Conservation (phyloP, 768 basidiomycete genomes). For the Hygrophoropsis aurantiaca region DNA sequence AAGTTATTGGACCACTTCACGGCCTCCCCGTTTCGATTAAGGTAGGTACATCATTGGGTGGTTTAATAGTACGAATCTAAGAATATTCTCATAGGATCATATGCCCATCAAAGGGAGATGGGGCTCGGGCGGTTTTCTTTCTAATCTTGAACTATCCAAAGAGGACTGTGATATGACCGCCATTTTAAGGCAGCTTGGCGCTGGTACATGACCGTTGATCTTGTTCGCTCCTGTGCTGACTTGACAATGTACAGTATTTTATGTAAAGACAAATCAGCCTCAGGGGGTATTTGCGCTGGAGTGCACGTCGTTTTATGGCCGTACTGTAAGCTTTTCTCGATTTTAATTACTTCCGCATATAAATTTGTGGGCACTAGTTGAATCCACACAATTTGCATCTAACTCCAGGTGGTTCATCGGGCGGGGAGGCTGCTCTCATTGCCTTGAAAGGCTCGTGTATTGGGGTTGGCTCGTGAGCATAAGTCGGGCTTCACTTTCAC, state of each 20-base stretch:
- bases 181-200: conserved; percentile 35
- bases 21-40: conserved; percentile 34
- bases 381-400: conserved; percentile 40
- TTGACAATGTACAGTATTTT: conserved; percentile 30
- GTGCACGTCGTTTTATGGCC: conserved; percentile 24
- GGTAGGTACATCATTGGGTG: conserved; percentile 13
- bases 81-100: conserved; percentile 29
- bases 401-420: conserved; percentile 44
- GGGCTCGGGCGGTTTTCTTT: conserved; percentile 32
- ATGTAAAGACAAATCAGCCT: conserved; percentile 34
- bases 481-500: too few species aligned
- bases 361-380: too few species aligned
- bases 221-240: conserved; percentile 15
- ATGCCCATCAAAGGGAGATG: conserved; percentile 35
- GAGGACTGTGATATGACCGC: conserved; percentile 24
- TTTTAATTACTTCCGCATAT: too few species aligned
- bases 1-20: conserved; percentile 37
- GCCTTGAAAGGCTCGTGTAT: conserved; percentile 39
- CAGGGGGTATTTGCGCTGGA: conserved; percentile 35
- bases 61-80: not conserved
- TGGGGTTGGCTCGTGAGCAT: conserved; percentile 35
- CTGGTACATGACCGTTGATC: conserved; percentile 21
- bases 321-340: conserved; percentile 3
- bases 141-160: conserved; percentile 5
- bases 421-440: conserved; percentile 45